These are phyloP conservation scores for Paraglomus brasilianum DNA, from an alignment of 192 early-diverging fungal genomes.

Conservation along the genomic window DNA sequence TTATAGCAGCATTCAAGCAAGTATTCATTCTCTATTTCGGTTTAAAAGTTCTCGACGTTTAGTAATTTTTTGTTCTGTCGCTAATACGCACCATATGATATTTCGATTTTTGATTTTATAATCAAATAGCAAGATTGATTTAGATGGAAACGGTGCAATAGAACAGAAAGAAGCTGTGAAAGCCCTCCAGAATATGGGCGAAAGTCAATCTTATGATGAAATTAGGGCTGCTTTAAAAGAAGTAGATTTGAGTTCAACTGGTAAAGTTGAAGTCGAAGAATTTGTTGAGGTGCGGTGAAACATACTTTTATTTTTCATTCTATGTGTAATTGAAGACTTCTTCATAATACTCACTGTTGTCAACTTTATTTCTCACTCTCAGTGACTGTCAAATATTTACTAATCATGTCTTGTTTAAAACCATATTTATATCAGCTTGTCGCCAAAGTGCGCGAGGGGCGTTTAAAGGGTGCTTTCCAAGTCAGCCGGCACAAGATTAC, in stretches of 20 bases:
- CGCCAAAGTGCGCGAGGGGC: conserved; percentile 50
- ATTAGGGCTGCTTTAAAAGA: conserved; percentile 68
- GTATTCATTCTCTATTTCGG: neutral
- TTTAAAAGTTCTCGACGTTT: neutral
- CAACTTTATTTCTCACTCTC: conserved; percentile 19
- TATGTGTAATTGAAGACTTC: neutral
- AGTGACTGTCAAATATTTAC: neutral
- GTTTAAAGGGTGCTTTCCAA: conserved; percentile 48
- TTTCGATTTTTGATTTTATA: neutral
- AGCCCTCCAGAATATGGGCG: conserved; percentile 62
- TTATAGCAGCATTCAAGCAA: conserved; percentile 28
- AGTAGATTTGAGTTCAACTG: conserved; percentile 64
- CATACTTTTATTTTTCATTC: neutral
- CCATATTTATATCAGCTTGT: conserved; percentile 45
- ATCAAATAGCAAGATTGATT: conserved; percentile 51
- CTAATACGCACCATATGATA: neutral
- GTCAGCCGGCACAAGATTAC: conserved; percentile 80
- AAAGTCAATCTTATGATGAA: conserved; percentile 71
- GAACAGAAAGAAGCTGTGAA: conserved; percentile 66
- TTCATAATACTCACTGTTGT: conserved; percentile 4
- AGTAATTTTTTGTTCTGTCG: conserved; percentile 5
- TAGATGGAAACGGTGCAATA: conserved; percentile 68
- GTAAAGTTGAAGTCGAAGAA: conserved; percentile 76
- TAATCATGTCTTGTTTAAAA: conserved; percentile 15
- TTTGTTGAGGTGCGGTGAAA: conserved; percentile 65